Conservation (phyloP, 23 red algal species). For the Chondrus crispus region DNA sequence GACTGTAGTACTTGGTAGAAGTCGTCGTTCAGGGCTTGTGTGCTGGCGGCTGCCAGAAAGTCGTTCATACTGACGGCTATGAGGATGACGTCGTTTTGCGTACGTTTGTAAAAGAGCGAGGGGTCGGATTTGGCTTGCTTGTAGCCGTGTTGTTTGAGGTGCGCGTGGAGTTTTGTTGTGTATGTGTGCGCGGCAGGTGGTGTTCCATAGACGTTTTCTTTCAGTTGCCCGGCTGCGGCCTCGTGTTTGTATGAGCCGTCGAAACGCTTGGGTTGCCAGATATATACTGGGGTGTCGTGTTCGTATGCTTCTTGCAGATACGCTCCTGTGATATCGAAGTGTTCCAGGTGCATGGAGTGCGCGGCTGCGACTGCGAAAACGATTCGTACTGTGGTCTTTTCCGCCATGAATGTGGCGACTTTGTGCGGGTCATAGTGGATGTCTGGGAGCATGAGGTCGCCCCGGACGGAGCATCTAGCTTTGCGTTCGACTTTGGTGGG, state of each 20-base stretch:
- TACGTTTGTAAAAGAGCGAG: too few species aligned
- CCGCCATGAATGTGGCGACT: not conserved
- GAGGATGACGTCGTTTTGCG: too few species aligned
- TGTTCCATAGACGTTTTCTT: not conserved
- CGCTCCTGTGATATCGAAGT: constrained; percentile 7
- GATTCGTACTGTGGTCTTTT: not conserved
- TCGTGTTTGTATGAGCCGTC: not conserved
- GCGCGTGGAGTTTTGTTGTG: too few species aligned
- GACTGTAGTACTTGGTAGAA: too few species aligned
- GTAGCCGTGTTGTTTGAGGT: too few species aligned
- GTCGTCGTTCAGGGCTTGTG: too few species aligned
- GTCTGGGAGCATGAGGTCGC: not conserved
- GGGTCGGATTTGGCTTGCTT: too few species aligned
- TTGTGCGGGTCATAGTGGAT: not conserved
- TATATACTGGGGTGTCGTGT: not conserved
- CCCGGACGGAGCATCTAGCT: constrained; percentile 9
- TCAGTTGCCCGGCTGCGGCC: not conserved
- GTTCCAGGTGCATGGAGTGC: not conserved
- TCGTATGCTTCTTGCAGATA: not conserved
- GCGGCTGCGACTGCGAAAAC: not conserved
- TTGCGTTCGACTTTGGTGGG: not conserved
- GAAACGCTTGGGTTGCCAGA: not conserved
- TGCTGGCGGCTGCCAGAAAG: too few species aligned
- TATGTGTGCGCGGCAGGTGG: not conserved
- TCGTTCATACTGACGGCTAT: too few species aligned